phyloP scores from a whole-genome alignment of 1,139 yeast species.

The Nakaseomyces kungkrabaensis region DNA sequence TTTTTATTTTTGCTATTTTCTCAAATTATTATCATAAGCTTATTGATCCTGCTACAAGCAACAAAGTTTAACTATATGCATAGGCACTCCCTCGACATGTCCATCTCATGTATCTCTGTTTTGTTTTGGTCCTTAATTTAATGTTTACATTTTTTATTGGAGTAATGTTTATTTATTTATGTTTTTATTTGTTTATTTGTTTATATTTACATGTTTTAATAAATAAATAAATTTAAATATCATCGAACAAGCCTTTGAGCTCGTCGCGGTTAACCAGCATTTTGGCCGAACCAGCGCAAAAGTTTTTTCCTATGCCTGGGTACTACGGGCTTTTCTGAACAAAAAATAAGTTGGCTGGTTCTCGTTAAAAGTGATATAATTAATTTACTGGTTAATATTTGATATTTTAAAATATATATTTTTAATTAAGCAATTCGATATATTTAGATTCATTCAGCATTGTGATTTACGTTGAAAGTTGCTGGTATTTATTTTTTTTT shows the following conservation, averaged over 20 bases:
- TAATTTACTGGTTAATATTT: not conserved
- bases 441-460: no score
- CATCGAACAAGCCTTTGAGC: no score
- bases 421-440: no score
- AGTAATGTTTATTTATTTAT: not conserved
- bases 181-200: not conserved
- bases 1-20: no score
- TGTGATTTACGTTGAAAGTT: not conserved
- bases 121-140: not conserved
- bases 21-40: no score
- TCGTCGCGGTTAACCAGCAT: constrained; percentile 1
- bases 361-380: not conserved
- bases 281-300: not conserved
- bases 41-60: no score
- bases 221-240: not conserved
- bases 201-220: not conserved
- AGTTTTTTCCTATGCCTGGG: not conserved
- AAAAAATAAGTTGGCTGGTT: no score
- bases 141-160: not conserved
- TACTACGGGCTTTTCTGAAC: not conserved
- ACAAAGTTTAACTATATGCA: no score
- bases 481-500: not conserved
- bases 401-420: not conserved
- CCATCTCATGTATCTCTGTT: no score
- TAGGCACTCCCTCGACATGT: no score